Conservation (phyloP, 75 land plant genomes). For the Cunninghamia lanceolata region DNA sequence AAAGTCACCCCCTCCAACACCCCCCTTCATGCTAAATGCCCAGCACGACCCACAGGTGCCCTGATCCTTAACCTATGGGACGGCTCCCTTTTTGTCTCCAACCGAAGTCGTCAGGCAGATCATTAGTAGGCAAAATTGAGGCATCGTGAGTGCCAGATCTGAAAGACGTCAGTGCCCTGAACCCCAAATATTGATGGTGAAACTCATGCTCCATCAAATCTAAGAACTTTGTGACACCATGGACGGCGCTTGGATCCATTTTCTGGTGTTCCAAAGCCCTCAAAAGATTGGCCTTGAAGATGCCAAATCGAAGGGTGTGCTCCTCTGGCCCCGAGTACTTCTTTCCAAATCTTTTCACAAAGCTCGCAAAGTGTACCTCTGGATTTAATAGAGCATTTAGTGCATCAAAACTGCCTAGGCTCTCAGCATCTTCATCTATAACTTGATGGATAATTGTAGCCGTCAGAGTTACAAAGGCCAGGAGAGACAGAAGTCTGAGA, state of each 20-base stretch:
- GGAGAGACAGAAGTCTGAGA: not conserved
- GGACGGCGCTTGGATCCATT: too few species aligned
- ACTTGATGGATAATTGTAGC: not conserved
- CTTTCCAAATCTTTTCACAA: too few species aligned
- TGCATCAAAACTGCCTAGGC: conserved; percentile 40
- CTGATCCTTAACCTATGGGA: conserved; percentile 55
- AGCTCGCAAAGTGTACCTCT: too few species aligned
- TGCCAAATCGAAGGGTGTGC: too few species aligned
- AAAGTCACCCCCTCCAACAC: conserved; percentile 87
- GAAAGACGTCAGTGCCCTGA: conserved; percentile 4
- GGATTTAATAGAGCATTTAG: conserved; percentile 46
- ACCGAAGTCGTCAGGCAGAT: conserved; percentile 40
- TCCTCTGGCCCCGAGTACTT: too few species aligned
- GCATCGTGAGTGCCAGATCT: not conserved
- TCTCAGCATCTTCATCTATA: not conserved
- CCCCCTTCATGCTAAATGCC: conserved; percentile 88
- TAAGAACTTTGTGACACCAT: too few species aligned
- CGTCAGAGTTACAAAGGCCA: not conserved
- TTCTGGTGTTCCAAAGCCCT: too few species aligned
- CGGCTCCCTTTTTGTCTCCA: conserved; percentile 55
- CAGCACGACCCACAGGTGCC: conserved; percentile 92
- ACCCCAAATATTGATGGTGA: conserved; percentile 18
- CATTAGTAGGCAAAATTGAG: too few species aligned
- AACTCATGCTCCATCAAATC: conserved; percentile 49
- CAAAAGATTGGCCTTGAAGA: too few species aligned